Base-by-base conservation (phyloP, 2,329 filamentous ascomycete genomes). In the Trichoderma oligosporum region DNA sequence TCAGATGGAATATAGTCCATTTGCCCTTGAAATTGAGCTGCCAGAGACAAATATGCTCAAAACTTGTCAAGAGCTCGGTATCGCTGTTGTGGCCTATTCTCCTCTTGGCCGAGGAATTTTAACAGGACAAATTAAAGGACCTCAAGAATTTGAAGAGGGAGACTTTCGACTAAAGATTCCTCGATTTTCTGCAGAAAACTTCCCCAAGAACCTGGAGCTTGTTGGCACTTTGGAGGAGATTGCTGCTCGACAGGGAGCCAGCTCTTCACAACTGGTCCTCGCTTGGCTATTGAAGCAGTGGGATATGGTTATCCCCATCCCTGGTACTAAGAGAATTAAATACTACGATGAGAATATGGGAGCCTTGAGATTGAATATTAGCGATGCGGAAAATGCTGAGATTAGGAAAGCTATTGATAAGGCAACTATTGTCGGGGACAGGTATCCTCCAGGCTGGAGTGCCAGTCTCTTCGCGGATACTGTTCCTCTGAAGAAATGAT, bases 281-380 rank as follows among this genome's bases (percentile, higher is more conserved):
- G 84, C 85, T 0, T 88, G 85, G 84, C 62, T 88, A 56, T 63
- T 85, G 62, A 78, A 78, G 4, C 83, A 87, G 63, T 82, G 81
- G 0, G 74, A 80, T 3, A 80, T 85, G 62, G 73, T 87, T 45
- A 78, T 84, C 63, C 82, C 85, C 0, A 87, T 81, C 47, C 78
- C 76, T 0, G 79, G 78, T 1, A 81, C 78, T 0, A 79, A 75
- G 66, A 76, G 66, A 54, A 67, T 76, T 33, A 71, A 73, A 61
- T 78, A 76, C 57, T 64, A 46, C 22, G 31, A 46, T 5, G 31
- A 45, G 24, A 55, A 55, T 9, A 55, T 55, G 29, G 52, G 52
- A 4, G 52, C 52, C 4, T 24, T 55, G 41, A 11, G 9, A 2
- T 14, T 55, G 12, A 16, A 3, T 4, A 36, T 55, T 22, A 55